Percentiles rank a stretch among this genome's conserved stretches.
These are phyloP conservation scores for Paragyromitra xinjiangensis DNA, from an alignment of 495 filamentous ascomycete genomes.

Conservation along the genomic window DNA sequence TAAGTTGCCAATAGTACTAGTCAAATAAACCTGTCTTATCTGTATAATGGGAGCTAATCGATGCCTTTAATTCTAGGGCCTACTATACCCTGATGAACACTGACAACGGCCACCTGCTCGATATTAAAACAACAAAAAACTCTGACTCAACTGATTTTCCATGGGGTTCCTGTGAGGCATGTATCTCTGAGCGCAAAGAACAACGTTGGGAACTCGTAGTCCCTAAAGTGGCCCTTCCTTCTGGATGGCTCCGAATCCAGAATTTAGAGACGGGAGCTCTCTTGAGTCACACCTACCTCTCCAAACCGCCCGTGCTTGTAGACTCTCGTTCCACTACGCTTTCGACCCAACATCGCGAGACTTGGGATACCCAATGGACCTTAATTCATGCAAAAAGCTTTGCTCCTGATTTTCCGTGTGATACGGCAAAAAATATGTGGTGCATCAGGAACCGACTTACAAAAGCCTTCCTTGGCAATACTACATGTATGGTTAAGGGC, in stretches of 20 bases:
- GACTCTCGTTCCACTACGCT: not conserved
- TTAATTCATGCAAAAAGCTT: not conserved
- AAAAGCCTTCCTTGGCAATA: not conserved
- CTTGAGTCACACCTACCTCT: not conserved
- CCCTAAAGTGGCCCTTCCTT: not conserved
- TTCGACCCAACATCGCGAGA: not conserved
- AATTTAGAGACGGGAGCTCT: not conserved
- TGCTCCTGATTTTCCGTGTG: not conserved
- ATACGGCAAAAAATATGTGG: not conserved
- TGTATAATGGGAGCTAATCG: not conserved
- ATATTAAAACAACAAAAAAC: not conserved
- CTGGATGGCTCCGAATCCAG: slow-evolving; percentile 1
- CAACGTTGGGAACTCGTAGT: slow-evolving; percentile 1
- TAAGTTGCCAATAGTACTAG: not conserved
- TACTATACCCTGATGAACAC: slow-evolving; percentile 3
- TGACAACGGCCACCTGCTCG: not conserved
- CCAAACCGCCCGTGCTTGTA: not conserved
- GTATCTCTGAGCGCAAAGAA: not conserved
- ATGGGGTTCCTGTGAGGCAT: not conserved
- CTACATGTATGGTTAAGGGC: not conserved
- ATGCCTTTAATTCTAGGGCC: not conserved
- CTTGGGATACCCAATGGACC: slow-evolving; percentile 14
- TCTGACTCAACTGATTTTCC: not conserved
- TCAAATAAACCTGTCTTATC: not conserved
- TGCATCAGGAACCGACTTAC: not conserved